phyloP scores from a whole-genome alignment of 2,329 filamentous ascomycete species.

The Colletotrichum lindemuthianum region DNA sequence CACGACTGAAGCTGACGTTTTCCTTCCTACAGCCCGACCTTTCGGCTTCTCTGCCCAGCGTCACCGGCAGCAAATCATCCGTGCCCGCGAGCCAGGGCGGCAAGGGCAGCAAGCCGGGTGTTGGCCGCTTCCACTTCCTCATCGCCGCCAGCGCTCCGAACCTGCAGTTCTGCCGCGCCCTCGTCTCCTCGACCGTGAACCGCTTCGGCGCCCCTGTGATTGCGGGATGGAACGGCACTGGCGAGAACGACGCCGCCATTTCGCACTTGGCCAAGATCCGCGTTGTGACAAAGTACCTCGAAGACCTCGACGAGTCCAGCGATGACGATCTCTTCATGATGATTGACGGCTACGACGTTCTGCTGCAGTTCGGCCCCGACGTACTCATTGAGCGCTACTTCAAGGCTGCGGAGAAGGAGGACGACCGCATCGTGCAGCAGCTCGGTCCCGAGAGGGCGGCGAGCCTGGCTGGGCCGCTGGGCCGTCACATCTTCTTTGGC shows the following conservation, averaged over 20 bases:
- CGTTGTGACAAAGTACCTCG: conserved; percentile 47
- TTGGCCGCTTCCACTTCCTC: conserved; percentile 47
- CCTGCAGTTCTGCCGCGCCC: conserved; percentile 49
- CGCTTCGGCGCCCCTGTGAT: conserved; percentile 50
- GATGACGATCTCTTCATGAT: conserved; percentile 71
- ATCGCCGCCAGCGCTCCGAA: conserved; percentile 51
- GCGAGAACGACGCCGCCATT: conserved; percentile 45
- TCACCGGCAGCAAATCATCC: conserved; percentile 28
- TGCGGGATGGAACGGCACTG: conserved; percentile 51
- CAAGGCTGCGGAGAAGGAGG: conserved; percentile 60
- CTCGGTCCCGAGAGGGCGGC: conserved; percentile 55
- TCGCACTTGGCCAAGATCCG: conserved; percentile 54
- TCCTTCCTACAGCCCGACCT: conserved; percentile 27
- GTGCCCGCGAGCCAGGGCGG: conserved; percentile 12
- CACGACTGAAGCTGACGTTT: conserved; percentile 27
- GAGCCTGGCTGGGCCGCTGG: conserved; percentile 43
- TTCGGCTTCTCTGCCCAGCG: conserved; percentile 29
- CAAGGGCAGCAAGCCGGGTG: conserved; percentile 17
- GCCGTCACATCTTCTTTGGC: conserved; percentile 55
- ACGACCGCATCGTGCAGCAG: conserved; percentile 59
- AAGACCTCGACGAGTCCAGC: conserved; percentile 40
- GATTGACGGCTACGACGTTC: conserved; percentile 71
- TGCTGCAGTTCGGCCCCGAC: conserved; percentile 73
- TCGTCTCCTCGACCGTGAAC: conserved; percentile 50
- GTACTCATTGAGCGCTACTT: conserved; percentile 72